Base-by-base conservation (phyloP, 1,139 yeast genomes). In the Sugiyamaella grinbergsii region DNA sequence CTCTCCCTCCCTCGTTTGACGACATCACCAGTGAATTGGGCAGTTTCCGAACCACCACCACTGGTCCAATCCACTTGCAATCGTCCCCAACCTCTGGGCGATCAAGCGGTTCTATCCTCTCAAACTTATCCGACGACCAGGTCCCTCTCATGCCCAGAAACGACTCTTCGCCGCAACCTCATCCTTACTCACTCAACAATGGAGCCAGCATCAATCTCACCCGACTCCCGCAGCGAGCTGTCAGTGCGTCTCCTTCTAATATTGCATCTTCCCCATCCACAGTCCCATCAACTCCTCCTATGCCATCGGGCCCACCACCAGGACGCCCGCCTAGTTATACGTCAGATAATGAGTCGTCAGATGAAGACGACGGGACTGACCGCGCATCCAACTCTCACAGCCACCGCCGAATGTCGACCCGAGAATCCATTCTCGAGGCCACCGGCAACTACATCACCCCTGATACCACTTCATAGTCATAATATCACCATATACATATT, bases 291-390 rank as follows among this genome's bases (percentile, higher is more conserved):
- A 37, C 42, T 4, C 48, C 51, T 13, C 28, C 39, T 24, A 39
- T 10, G 19, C 28, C 41, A 3, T 5, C 37, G n/a, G 39, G 50
- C 16, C 40, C 44, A 11, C 50, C 50, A 11, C 20, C 13, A 5
- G 50, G 45, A 2, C 64, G 63, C 6, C 66, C 66, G 2, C 66
- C 66, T 2, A 58, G 64, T 42, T 62, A 62, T 50, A 49, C 58
- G 2, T 61, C 64, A 1, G 60, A 58, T 28, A 55, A 53, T 7
- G 60, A 54, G 15, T 54, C 50, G 5, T 48, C 37, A 13, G 54
- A 49, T 15, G 54, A 53, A n/a, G 51, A 34, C 11, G 38, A 44
- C 23, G 40, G 13, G 6, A 29, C 15, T 16, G 33, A 49, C 16
- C 34, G 31, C 11, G 53, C 18, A 5, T 31, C 45, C 1, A 13